Conservation (phyloP, 2,329 filamentous ascomycete species). For the Atkinsonella texensis region DNA sequence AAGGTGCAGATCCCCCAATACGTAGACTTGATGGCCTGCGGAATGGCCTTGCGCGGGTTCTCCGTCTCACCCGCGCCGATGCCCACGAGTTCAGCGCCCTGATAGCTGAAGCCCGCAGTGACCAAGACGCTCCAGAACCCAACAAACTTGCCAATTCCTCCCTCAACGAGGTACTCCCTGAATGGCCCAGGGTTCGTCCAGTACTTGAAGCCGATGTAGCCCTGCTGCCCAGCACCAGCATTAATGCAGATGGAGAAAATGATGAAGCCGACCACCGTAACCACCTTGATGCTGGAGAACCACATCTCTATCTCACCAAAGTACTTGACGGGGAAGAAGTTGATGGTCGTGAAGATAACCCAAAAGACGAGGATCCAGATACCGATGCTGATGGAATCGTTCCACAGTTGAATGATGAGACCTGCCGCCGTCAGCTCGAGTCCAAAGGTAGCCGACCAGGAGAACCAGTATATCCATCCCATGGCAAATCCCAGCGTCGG, state of each 20-base stretch:
- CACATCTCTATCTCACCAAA: constrained; percentile 74
- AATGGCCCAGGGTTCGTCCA: constrained; percentile 61
- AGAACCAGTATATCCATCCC: constrained; percentile 79
- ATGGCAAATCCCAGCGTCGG: constrained; percentile 63
- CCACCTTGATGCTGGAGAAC: constrained; percentile 65
- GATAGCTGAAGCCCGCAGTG: constrained; percentile 57
- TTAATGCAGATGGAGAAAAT: constrained; percentile 67
- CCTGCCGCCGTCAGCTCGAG: constrained; percentile 62
- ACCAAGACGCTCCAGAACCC: constrained; percentile 59
- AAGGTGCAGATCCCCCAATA: constrained; percentile 64
- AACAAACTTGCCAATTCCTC: constrained; percentile 48
- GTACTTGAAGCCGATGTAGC: constrained; percentile 63
- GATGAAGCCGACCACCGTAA: constrained; percentile 63
- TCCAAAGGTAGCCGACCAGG: constrained; percentile 61
- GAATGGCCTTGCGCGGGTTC: constrained; percentile 61
- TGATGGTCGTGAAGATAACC: constrained; percentile 54
- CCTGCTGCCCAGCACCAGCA: constrained; percentile 55
- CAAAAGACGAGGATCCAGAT: constrained; percentile 67
- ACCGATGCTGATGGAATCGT: constrained; percentile 46
- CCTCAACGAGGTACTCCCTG: constrained; percentile 43
- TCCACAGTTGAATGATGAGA: constrained; percentile 68
- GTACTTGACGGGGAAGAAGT: constrained; percentile 58
- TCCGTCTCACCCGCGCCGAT: constrained; percentile 68
- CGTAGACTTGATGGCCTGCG: constrained; percentile 59
- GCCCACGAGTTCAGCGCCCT: constrained; percentile 64